Conservation (phyloP, 345 rosid species). For the Nasturtium officinale region DNA sequence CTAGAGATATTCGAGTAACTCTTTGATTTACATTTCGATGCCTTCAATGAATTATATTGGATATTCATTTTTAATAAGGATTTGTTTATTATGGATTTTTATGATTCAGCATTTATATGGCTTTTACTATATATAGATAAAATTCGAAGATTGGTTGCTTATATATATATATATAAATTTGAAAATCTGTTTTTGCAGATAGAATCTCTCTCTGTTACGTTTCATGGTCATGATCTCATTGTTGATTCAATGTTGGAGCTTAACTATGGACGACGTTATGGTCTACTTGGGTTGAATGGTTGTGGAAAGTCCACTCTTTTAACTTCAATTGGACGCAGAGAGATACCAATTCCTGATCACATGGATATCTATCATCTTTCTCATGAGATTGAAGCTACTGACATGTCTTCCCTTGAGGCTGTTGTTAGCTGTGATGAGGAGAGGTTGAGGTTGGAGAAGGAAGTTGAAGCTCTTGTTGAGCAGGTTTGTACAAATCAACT, state of each 20-base stretch:
- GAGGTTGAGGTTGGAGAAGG: conserved; percentile 87
- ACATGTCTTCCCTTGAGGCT: conserved; percentile 89
- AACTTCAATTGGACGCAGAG: conserved; percentile 82
- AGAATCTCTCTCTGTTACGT: conserved; percentile 91
- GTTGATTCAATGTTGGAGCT: conserved; percentile 95
- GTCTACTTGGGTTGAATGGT: conserved; percentile 94
- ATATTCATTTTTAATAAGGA: not conserved
- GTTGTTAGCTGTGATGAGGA: conserved; percentile 94
- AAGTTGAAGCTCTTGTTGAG: conserved; percentile 68
- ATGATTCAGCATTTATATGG: not conserved
- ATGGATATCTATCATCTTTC: conserved; percentile 93
- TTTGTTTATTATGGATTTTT: not conserved
- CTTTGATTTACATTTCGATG: not conserved
- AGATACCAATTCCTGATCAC: conserved; percentile 93
- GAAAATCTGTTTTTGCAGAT: conserved; percentile 63
- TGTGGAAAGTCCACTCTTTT: conserved; percentile 97
- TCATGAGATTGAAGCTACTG: conserved; percentile 94
- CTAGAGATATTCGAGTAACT: conserved; percentile 94
- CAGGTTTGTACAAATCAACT: conserved; percentile 51
- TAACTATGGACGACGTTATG: conserved; percentile 98
- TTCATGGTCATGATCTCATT: conserved; percentile 94
- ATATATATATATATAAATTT: not conserved
- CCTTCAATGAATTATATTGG: not conserved
- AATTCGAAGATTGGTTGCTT: not conserved
- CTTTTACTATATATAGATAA: not conserved